Evolutionary conservation across 2,329 filamentous ascomycete genomes (phyloP).

Genomic region (Balansia obtecta): DNA sequence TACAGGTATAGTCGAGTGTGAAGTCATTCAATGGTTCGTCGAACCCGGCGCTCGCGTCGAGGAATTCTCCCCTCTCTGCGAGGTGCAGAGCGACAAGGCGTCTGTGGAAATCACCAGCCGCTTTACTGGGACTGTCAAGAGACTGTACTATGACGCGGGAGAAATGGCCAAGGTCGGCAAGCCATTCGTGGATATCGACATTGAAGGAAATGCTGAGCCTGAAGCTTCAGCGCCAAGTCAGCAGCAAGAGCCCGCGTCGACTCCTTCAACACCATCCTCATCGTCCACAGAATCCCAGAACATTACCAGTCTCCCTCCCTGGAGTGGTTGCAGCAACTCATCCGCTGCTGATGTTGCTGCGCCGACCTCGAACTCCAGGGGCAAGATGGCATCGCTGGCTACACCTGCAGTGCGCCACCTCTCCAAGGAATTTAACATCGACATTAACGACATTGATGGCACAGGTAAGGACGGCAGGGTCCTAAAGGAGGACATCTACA

Average conservation of each 20-base stretch:
- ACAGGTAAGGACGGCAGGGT: constrained; percentile 88
- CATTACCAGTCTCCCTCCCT: background rate
- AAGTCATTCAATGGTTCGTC: constrained; percentile 99
- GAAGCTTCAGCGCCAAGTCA: constrained; percentile 10
- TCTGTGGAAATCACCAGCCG: constrained; percentile 85
- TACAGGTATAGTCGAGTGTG: constrained; percentile 89
- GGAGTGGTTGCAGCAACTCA: background rate
- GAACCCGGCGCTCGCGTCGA: constrained; percentile 90
- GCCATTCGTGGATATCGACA: constrained; percentile 90
- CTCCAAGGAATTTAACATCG: constrained; percentile 64
- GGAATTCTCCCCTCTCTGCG: constrained; percentile 94
- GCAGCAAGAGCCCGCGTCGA: constrained; percentile 13
- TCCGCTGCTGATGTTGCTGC: constrained; percentile 2
- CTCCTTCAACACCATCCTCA: constrained; percentile 14
- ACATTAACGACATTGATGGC: constrained; percentile 67
- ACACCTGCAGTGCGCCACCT: constrained; percentile 89
- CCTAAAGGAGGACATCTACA: constrained; percentile 81
- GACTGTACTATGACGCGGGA: constrained; percentile 86
- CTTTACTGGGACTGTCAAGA: constrained; percentile 92
- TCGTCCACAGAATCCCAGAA: constrained; percentile 4
- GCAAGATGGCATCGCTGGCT: constrained; percentile 63
- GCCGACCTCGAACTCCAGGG: constrained; percentile 25
- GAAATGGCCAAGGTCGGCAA: constrained; percentile 95
- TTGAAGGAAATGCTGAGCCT: constrained; percentile 58
- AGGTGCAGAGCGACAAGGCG: constrained; percentile 97